These are phyloP conservation scores for Lentinus tigrinus DNA, from an alignment of 768 basidiomycete species.

Conservation along the genomic window DNA sequence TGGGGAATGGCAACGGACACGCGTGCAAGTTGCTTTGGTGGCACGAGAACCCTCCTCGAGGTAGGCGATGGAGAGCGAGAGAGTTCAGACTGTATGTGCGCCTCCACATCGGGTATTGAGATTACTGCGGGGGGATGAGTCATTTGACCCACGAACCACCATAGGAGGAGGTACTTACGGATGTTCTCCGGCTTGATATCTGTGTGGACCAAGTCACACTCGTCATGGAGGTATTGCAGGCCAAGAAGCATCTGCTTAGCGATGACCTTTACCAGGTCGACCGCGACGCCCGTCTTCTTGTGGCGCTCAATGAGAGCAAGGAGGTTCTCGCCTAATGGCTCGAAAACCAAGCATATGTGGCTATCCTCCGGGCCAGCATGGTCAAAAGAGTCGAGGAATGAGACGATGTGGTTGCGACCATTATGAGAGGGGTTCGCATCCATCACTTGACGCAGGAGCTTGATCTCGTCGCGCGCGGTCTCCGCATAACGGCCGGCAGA, in stretches of 20 bases:
- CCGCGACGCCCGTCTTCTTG: conserved; percentile 82
- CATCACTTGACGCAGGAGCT: conserved; percentile 76
- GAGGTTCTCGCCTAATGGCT: conserved; percentile 79
- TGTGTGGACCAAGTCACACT: conserved; percentile 91
- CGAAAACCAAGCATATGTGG: conserved; percentile 91
- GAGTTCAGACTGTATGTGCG: conserved; percentile 69
- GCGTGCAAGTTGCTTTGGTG: conserved; percentile 61
- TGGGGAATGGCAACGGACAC: conserved; percentile 62
- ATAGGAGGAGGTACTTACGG: conserved; percentile 50
- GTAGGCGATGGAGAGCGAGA: conserved; percentile 68
- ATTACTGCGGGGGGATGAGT: conserved; percentile 50
- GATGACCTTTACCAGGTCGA: conserved; percentile 80
- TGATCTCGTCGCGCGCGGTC: conserved; percentile 96
- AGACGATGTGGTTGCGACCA: conserved; percentile 79
- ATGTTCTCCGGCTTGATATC: conserved; percentile 97
- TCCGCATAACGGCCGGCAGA: conserved; percentile 94
- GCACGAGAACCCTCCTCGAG: conserved; percentile 79
- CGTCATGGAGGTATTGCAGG: conserved; percentile 88
- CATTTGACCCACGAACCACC: too few relatives aligned
- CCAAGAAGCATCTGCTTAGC: conserved; percentile 85
- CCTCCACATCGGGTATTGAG: conserved; percentile 77
- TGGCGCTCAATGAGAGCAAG: conserved; percentile 73
- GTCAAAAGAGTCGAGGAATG: conserved; percentile 87
- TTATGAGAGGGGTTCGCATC: conserved; percentile 72
- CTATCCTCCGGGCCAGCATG: conserved; percentile 69